Conservation (phyloP, 768 basidiomycete species). For the Suillus occidentalis region DNA sequence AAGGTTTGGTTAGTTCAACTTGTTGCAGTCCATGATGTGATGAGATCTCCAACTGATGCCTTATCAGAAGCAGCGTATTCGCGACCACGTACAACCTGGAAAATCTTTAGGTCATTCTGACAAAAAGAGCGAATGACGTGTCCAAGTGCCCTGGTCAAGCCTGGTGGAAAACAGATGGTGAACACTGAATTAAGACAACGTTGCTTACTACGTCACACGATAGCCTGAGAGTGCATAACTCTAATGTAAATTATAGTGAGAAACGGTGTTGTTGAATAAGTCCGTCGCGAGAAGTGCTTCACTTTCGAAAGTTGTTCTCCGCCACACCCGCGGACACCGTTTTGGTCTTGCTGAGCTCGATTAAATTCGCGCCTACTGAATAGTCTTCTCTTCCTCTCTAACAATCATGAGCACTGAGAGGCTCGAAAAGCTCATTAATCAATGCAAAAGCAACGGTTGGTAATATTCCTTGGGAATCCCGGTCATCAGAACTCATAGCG, state of each 20-base stretch:
- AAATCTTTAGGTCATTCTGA: slow-evolving; percentile 90
- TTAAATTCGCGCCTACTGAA: slow-evolving; percentile 12
- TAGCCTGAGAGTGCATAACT: not conserved
- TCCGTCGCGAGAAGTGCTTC: slow-evolving; percentile 1
- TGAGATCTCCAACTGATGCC: slow-evolving; percentile 10
- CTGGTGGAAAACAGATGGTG: not conserved
- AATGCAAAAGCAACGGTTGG: slow-evolving; percentile 66
- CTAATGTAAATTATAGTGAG: slow-evolving; percentile 2
- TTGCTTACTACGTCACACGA: not conserved
- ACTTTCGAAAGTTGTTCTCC: slow-evolving; percentile 11
- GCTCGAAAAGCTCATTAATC: slow-evolving; percentile 61
- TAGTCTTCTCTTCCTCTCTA: slow-evolving; percentile 14
- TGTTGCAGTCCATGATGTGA: not conserved
- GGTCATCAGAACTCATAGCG: slow-evolving; percentile 11
- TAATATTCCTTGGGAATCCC: slow-evolving; percentile 10
- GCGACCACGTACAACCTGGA: slow-evolving; percentile 80
- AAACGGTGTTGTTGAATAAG: not conserved
- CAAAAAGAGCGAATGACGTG: slow-evolving; percentile 35
- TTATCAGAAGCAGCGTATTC: slow-evolving; percentile 81
- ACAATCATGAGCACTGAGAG: slow-evolving; percentile 52
- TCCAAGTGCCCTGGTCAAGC: not conserved
- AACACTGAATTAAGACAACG: slow-evolving; percentile 8
- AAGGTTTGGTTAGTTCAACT: slow-evolving; percentile 60
- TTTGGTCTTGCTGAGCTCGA: slow-evolving; percentile 19
- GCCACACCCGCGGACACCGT: slow-evolving; percentile 21